These are phyloP conservation scores for Umbelopsis vinacea DNA, from an alignment of 192 early-diverging fungal genomes.

Conservation along the genomic window DNA sequence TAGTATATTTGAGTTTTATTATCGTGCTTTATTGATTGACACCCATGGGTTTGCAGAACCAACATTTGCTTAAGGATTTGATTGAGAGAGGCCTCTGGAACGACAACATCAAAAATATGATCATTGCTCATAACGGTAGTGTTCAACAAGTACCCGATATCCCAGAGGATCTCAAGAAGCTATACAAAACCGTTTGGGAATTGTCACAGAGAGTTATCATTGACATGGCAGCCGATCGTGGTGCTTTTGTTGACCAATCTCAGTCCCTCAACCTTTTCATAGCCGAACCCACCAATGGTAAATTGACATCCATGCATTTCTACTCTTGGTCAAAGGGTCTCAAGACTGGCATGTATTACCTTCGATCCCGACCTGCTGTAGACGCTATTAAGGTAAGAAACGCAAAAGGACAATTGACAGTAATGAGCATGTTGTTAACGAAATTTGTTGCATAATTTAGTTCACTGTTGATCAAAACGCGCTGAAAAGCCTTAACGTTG, in stretches of 20 bases:
- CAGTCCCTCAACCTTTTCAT: constrained; percentile 96
- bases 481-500: constrained; percentile 48
- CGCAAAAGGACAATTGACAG: neutral
- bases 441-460: constrained; percentile 14
- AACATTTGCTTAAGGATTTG: constrained; percentile 90
- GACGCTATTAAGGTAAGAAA: constrained; percentile 82
- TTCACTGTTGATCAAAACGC: constrained; percentile 90
- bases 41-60: constrained; percentile 54
- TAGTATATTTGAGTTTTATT: neutral
- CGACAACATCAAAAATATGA: constrained; percentile 92
- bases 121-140: constrained; percentile 92
- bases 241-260: constrained; percentile 95
- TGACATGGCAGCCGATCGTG: constrained; percentile 95
- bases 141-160: constrained; percentile 78
- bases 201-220: constrained; percentile 87
- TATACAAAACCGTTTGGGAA: constrained; percentile 98
- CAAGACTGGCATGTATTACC: constrained; percentile 99
- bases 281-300: constrained; percentile 86
- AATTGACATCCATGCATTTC: constrained; percentile 97
- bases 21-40: neutral
- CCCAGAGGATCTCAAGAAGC: constrained; percentile 76
- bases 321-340: constrained; percentile 96
- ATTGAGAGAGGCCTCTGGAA: constrained; percentile 92
- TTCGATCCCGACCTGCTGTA: constrained; percentile 88
- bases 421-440: neutral